These are phyloP conservation scores for Leavenworthia alabamica DNA, from an alignment of 345 rosid genomes.

Conservation along the genomic window DNA sequence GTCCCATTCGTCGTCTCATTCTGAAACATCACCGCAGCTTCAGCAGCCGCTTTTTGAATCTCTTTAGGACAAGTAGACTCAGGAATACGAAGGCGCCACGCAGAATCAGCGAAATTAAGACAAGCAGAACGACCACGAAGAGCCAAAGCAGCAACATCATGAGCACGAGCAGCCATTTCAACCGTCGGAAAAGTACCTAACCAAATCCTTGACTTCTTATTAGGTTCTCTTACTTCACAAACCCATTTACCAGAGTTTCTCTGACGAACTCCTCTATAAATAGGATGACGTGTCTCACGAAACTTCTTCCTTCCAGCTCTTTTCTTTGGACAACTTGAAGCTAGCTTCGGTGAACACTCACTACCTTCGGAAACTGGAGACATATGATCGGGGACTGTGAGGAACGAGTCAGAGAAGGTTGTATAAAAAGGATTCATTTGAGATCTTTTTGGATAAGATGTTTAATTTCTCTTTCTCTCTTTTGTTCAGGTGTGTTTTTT, in stretches of 20 bases:
- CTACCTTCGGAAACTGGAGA: conserved; percentile 46
- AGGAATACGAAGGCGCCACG: conserved; percentile 64
- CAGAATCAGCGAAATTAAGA: conserved; percentile 85
- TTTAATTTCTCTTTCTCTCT: conserved; percentile 28
- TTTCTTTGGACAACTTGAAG: conserved; percentile 67
- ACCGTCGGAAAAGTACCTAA: conserved; percentile 64
- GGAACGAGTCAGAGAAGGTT: conserved; percentile 15
- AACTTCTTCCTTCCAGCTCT: conserved; percentile 85
- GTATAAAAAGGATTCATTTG: conserved; percentile 23
- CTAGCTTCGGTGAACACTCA: conserved; percentile 39
- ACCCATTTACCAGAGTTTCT: conserved; percentile 87
- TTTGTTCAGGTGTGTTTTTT: conserved; percentile 6
- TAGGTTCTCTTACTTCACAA: conserved; percentile 78
- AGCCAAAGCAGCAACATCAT: conserved; percentile 76
- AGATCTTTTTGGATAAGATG: conserved; percentile 10
- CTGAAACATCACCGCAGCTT: conserved; percentile 32
- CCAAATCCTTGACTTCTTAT: conserved; percentile 86
- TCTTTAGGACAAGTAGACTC: conserved; percentile 52
- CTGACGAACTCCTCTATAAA: conserved; percentile 66
- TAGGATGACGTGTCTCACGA: conserved; percentile 80
- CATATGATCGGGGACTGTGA: conserved; percentile 29
- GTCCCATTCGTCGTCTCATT: neutral
- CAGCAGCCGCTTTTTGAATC: conserved; percentile 67
- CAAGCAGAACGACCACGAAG: conserved; percentile 70
- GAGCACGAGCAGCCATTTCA: conserved; percentile 95